These are phyloP conservation scores for Hanseniaspora mollemarum DNA, from an alignment of 805 yeast species.

Conservation along the genomic window DNA sequence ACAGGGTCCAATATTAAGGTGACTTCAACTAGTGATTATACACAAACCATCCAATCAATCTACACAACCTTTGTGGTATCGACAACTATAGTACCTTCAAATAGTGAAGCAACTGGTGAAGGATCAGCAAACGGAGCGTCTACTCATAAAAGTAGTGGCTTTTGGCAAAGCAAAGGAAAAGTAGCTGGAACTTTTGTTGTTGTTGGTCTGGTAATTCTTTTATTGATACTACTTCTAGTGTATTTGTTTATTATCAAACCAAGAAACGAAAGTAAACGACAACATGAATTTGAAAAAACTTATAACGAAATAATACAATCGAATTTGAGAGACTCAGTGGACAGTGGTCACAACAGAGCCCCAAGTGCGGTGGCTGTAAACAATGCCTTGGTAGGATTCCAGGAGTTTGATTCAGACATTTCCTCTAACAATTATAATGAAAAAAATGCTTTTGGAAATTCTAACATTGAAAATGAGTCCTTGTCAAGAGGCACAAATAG, in stretches of 20 bases:
- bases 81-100: conserved; percentile 3
- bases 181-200: conserved; percentile 79
- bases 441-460: too few species aligned
- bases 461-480: too few species aligned
- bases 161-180: conserved; percentile 59
- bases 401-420: conserved; percentile 18
- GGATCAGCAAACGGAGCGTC: neutral
- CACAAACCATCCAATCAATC: neutral
- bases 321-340: conserved; percentile 7
- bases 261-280: conserved; percentile 18
- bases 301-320: conserved; percentile 22
- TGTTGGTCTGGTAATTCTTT: conserved; percentile 53
- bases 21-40: neutral
- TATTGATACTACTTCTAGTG: conserved; percentile 35
- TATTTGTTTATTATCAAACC: conserved; percentile 31
- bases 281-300: conserved; percentile 23
- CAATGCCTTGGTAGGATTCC: conserved; percentile 17
- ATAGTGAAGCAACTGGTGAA: neutral
- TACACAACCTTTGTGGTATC: conserved; percentile 10
- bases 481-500: too few species aligned
- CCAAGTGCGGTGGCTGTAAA: conserved; percentile 16
- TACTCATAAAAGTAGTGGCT: conserved; percentile 30
- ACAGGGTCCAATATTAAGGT: neutral
- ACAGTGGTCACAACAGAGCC: neutral
- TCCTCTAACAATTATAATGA: conserved; percentile 12